phyloP scores from a whole-genome alignment of 257 asterid genomes.

The Nemophila menziesii region DNA sequence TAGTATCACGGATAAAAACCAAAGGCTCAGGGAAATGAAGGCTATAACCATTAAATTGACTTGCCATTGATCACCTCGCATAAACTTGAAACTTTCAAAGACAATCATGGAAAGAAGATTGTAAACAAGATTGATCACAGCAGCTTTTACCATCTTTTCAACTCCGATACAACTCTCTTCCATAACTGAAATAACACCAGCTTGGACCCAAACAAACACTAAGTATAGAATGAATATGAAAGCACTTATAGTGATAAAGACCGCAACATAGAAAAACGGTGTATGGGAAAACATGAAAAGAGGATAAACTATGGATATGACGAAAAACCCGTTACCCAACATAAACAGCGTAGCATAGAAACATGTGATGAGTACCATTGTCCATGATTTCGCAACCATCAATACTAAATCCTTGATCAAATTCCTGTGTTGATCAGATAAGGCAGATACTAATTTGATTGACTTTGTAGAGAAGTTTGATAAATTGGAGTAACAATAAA shows the following conservation, averaged over 20 bases:
- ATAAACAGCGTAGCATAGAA: conserved; percentile 20
- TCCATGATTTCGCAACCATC: conserved; percentile 8
- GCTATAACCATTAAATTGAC: background rate
- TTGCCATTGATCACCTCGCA: background rate
- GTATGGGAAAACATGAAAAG: conserved; percentile 1
- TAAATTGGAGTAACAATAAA: conserved; percentile 4
- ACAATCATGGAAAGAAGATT: conserved; percentile 9
- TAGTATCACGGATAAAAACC: conserved; percentile 16
- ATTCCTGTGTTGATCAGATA: conserved; percentile 1
- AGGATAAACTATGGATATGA: conserved; percentile 1
- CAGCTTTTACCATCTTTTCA: conserved; percentile 24
- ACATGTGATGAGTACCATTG: conserved; percentile 13
- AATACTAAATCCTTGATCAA: conserved; percentile 11
- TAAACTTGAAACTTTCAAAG: background rate
- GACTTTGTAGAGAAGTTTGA: conserved; percentile 1
- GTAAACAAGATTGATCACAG: conserved; percentile 14
- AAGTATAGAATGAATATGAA: conserved; percentile 12
- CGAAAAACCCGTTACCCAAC: conserved; percentile 10
- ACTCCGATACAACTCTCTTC: conserved; percentile 30
- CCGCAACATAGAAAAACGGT: background rate
- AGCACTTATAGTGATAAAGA: background rate
- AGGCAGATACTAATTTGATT: conserved; percentile 8
- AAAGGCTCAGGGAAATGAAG: conserved; percentile 3
- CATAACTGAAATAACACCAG: conserved; percentile 17
- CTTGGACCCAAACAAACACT: conserved; percentile 7